Base-by-base conservation (phyloP, 2,329 filamentous ascomycete genomes). In the Colletotrichum destructivum region DNA sequence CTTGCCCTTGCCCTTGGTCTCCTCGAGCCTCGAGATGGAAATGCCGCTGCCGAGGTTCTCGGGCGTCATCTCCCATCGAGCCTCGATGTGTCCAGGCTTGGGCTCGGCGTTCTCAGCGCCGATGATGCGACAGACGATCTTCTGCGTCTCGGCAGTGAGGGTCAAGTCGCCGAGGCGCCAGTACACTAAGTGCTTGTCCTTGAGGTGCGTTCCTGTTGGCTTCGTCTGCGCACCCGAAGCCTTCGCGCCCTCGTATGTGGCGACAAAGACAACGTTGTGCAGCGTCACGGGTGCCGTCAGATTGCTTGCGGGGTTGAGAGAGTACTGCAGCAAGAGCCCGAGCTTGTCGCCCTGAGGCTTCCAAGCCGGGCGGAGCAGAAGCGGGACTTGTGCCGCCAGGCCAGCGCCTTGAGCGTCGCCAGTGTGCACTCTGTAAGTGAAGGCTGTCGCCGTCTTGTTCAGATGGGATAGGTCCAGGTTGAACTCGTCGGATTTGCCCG, bases 381-480 rank as follows among this genome's bases (percentile, higher is more conserved):
- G 84, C 0, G 95, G 95, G 13, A 92, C 92, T 76, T 94, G 91
- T 4, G 84, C 79, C 7, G 82, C 82, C 6, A 88, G 81, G 2
- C 81, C 74, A 2, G 82, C 73, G 6, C 82, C 76, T n/a, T 88
- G 85, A 51, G 81, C 77, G 21, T 89, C 86, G 42, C 95, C 91
- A 40, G 93, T 82, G 75, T 96, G 94, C 13, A 98, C 86, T 77
- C 95, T 93, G 81, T 98, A 99, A 71, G 96, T 97, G 84, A 99
- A 98, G 9, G 93, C 96, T 8, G 96, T 91, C 0, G 92, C 89
- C 1, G 94, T 92, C 76, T 92, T 90, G 76, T 91, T 87, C 73
- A 98, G 88, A 78, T 92, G 90, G 16, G 90, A 87, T 8, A 96
- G 83, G 73, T 95, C 90, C 42, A 99, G 84, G 0, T 86, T 89